Evolutionary conservation across 352 stramenopile species (phyloP), one percentile per base, ranked within the genome.

Genomic region (Sclerospora graminicola): DNA sequence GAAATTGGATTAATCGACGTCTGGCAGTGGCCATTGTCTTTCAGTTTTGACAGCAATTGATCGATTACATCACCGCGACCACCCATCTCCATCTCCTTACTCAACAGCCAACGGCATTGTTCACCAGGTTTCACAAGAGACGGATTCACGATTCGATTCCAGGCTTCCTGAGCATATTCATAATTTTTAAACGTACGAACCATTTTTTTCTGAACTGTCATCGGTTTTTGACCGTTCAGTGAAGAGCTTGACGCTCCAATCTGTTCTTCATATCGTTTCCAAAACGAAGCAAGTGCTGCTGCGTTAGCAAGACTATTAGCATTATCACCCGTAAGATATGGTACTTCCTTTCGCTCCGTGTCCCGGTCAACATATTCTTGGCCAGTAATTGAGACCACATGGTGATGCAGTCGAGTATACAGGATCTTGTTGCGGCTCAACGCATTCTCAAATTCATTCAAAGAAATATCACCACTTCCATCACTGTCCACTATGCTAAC

Each of bases 161-260:
- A 94, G 18, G 82, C 75, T 50, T 94, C 80, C 46, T 94, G 77
- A 9, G 82, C 82, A 49, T 87, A 94, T 10, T 94, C 82, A 19
- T 82, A 91, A 52, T 84, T 90, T 44, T 77, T 82, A 51, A 94
- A 94, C 14, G 60, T 39, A 30, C 82, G 77, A 5, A 94, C 74
- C 75, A 94, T 89, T 49, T 91, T 94, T 49, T 84, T 85, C 53
- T 94, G 82, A 11, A 89, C 69, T 5, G 80, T 51, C 13, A 64
- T 45, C 14, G 70, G 56, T 16, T 46, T 45, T 37, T 84, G 48
- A 7, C 76, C 75, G 15, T 84, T 76, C 35, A 94, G 35, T 9
- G 77, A 82, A 8, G 62, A 67, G 11, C 49, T 63, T 5, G 69
- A 64, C 1, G 69, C 67, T 14, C 79, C 69, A 29, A 84, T 59